A percentile compares a stretch with the other conserved stretches of the same genome.
Evolutionary conservation across 2,329 filamentous ascomycete genomes (phyloP).

Genomic region (Claviceps sorghi): DNA sequence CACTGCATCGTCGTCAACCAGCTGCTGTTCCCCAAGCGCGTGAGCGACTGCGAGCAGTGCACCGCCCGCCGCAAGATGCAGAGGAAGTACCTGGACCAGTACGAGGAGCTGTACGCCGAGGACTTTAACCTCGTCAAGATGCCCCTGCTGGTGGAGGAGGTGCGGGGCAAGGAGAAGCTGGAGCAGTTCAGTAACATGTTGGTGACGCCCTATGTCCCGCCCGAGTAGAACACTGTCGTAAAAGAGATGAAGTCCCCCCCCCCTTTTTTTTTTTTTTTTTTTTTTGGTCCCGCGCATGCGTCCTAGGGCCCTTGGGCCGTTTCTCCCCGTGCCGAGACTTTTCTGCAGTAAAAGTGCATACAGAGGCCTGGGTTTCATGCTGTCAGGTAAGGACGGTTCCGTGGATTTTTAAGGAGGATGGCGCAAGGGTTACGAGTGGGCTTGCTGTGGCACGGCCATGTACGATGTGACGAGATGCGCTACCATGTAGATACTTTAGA

Average conservation of each 20-base stretch:
- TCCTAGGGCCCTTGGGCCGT: too few relatives aligned
- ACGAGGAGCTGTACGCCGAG: constrained; percentile 95
- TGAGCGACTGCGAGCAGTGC: constrained; percentile 85
- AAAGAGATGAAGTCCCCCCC: too few relatives aligned
- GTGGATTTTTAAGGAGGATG: too few relatives aligned
- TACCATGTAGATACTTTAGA: too few relatives aligned
- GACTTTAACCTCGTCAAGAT: constrained; percentile 95
- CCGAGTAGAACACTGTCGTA: constrained; percentile 22
- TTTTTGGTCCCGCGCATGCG: not conserved
- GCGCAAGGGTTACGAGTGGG: too few relatives aligned
- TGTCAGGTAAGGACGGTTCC: too few relatives aligned
- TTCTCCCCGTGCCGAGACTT: too few relatives aligned
- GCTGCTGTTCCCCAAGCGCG: constrained; percentile 77
- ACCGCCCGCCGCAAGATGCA: constrained; percentile 94
- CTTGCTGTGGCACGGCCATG: too few relatives aligned
- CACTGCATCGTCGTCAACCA: constrained; percentile 98
- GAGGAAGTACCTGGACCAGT: constrained; percentile 97
- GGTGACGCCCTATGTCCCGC: constrained; percentile 59
- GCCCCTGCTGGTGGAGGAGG: constrained; percentile 89
- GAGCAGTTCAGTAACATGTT: constrained; percentile 84
- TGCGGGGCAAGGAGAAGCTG: constrained; percentile 84
- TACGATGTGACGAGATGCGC: too few relatives aligned
- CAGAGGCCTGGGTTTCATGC: too few relatives aligned
- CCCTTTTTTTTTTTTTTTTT: not conserved
- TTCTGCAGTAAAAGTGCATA: too few relatives aligned